These are phyloP conservation scores for Fusarium compactum DNA, from an alignment of 2,329 filamentous ascomycete species.

Conservation along the genomic window DNA sequence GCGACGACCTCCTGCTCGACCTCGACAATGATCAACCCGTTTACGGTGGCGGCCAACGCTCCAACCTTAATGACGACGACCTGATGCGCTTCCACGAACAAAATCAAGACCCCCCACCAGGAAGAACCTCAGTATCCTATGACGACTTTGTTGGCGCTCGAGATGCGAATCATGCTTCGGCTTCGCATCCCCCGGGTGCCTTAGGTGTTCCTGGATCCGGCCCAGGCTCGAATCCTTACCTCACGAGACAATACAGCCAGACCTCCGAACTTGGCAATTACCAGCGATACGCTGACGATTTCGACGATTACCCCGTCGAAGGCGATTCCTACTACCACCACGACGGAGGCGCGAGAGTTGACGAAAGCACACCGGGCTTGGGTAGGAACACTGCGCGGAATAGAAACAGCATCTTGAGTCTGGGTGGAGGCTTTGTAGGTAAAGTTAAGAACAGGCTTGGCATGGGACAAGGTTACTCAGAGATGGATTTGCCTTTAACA, in stretches of 20 bases:
- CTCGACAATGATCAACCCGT: constrained; percentile 76
- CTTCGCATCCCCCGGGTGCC: constrained; percentile 56
- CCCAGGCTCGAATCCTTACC: constrained; percentile 57
- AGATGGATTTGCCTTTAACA: constrained; percentile 97
- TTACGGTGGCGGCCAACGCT: constrained; percentile 81
- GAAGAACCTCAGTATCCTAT: constrained; percentile 90
- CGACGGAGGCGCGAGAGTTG: constrained; percentile 71
- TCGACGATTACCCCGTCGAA: constrained; percentile 85
- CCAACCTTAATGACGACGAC: constrained; percentile 84
- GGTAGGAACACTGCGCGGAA: constrained; percentile 71
- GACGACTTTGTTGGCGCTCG: constrained; percentile 89
- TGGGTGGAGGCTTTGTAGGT: constrained; percentile 89
- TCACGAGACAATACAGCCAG: constrained; percentile 72
- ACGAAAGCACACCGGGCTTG: constrained; percentile 62
- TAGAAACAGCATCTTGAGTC: constrained; percentile 87
- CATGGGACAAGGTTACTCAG: constrained; percentile 89
- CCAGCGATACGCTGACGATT: constrained; percentile 88
- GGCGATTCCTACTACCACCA: constrained; percentile 89
- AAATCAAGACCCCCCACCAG: constrained; percentile 70
- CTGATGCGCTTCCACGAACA: constrained; percentile 80
- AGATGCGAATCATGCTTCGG: constrained; percentile 60
- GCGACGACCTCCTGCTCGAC: constrained; percentile 77
- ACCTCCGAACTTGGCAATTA: constrained; percentile 89
- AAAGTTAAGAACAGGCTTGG: constrained; percentile 91
- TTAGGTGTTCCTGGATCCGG: constrained; percentile 40